Evolutionary conservation across 306 rosid genomes (phyloP), one percentile per base, ranked within the genome.

Genomic region (Dalbergia cultrata): DNA sequence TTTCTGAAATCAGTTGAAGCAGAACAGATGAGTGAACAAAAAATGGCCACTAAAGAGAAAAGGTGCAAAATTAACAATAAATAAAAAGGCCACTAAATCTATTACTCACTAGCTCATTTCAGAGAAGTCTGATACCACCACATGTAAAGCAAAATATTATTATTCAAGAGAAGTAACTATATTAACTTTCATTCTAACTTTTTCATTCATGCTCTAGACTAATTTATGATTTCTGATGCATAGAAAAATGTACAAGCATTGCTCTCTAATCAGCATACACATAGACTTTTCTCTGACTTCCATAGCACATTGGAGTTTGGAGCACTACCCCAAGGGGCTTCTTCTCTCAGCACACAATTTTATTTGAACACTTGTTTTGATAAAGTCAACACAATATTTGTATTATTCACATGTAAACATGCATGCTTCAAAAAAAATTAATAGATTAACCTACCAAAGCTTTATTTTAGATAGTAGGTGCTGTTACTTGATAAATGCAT

Each of bases 71-170:
- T n/a, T n/a, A n/a, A n/a, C n/a, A n/a, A n/a, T n/a, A n/a, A n/a
- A n/a, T n/a, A n/a, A n/a, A n/a, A n/a, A n/a, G n/a, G n/a, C n/a
- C n/a, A n/a, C n/a, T n/a, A n/a, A n/a, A n/a, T n/a, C n/a, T n/a
- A n/a, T n/a, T n/a, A n/a, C n/a, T n/a, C n/a, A n/a, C n/a, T 81
- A 81, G 80, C 63, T 81, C 50, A 45, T 72, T 1, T 41, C 21
- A 45, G 59, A 72, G 17, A 56, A 74, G 19, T 65, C 75, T 64
- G 22, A 72, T 39, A 53, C n/a, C 45, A 21, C 37, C 56, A 72
- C 13, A 50, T 71, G 78, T 72, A n/a, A n/a, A n/a, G n/a, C n/a
- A n/a, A n/a, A 70, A 37, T 5, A 34, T 34, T 34, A 34, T 5
- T 60, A 54, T 21, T 56, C 33, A 13, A 21, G 61, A 21, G 22